Evolutionary conservation across 495 filamentous ascomycete genomes (phyloP), one percentile per base, ranked within the genome.

Genomic region (Aspergillus coremiiformis): DNA sequence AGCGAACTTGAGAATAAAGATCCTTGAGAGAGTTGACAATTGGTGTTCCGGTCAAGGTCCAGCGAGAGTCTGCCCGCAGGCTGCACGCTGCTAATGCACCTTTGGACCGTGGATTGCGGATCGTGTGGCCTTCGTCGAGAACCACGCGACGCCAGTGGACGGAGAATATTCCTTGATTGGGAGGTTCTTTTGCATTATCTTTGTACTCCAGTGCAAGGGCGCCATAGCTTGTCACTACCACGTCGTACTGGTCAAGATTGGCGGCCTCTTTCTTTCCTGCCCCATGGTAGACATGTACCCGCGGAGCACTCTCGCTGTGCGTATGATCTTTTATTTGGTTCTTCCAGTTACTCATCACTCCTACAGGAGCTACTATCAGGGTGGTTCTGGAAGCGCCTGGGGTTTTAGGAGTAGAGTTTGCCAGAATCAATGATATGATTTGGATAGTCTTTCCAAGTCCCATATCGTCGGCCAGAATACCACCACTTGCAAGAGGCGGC

Each of bases 381-480:
- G 90, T 93, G 19, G 77, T 74, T 12, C 79, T 81, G 17, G 74
- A 63, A 4, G 69, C 65, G 0, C 44, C 53, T 5, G 62, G 53
- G n/a, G 64, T 66, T 12, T 58, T 66, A 6, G 69, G 63, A 10
- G 70, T 63, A 0, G 73, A 60, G 54, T 86, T 81, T 6, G 84
- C 78, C 54, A 90, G 66, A 37, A 96, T 86, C 24, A 95, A 62
- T 46, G 87, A 84, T 51, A 96, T 93, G 33, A 89, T 80, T 64
- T 95, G 87, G 6, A 96, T 75, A 1, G 91, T 96, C 68, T 97
- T 96, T 12, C 91, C 91, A 5, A 96, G 72, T 3, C 91, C 91
- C 91, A 96, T 96, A 56, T 96, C 91, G 65, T 96, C 91, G 21
- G 89, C 89, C 11, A 95, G 72, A 27, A 96, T 87, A 29, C 90